These are phyloP conservation scores for Malus domestica DNA, from an alignment of 306 rosid genomes.

Conservation along the genomic window DNA sequence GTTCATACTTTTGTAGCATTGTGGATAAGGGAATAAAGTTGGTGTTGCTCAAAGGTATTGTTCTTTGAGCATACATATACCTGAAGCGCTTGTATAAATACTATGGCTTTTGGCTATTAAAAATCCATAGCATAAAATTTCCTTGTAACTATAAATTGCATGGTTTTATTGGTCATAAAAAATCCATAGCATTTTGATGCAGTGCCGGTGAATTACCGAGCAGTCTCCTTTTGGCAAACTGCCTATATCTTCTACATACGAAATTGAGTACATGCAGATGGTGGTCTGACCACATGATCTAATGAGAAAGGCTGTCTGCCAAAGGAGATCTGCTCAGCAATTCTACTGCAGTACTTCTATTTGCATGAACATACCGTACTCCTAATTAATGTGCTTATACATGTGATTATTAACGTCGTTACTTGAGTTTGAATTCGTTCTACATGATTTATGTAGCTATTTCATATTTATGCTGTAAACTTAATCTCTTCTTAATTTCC, in stretches of 20 bases:
- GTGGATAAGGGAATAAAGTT: conserved; percentile 12
- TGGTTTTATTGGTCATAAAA: neutral
- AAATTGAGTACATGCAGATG: neutral
- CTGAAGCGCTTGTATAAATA: neutral
- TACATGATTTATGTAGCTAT: neutral
- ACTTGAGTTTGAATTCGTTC: neutral
- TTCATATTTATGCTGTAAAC: neutral
- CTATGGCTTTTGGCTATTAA: no score
- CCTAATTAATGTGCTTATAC: neutral
- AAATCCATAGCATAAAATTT: neutral
- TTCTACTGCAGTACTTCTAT: conserved; percentile 5
- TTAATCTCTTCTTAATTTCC: neutral
- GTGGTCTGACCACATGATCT: no score
- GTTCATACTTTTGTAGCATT: neutral
- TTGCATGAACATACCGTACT: neutral
- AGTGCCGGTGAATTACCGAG: conserved; percentile 19
- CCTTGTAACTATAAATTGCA: neutral
- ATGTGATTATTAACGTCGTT: neutral
- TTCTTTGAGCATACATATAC: neutral
- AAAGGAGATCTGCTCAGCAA: conserved; percentile 19
- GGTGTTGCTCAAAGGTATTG: neutral
- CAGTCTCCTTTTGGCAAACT: conserved; percentile 1
- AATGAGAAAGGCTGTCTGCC: neutral
- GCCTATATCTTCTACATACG: neutral
- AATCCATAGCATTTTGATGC: no score